Evolutionary conservation across 768 basidiomycete species (phyloP).

Genomic region (Amanita phalloides): DNA sequence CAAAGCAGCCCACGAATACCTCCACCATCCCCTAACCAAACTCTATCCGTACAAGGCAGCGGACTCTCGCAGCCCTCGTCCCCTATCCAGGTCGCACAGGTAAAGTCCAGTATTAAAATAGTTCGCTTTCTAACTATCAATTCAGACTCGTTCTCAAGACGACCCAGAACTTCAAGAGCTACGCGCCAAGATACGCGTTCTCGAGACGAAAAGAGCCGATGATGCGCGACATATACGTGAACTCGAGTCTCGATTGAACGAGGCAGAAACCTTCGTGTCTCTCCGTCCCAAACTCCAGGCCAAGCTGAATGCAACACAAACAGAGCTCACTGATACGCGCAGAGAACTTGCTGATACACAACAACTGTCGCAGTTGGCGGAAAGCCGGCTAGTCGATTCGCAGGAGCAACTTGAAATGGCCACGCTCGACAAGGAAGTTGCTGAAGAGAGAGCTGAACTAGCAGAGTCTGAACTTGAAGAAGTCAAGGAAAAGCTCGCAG

Average conservation of each 20-base stretch:
- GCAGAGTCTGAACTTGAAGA: conserved; percentile 73
- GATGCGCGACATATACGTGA: conserved; percentile 78
- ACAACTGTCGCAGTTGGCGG: conserved; percentile 62
- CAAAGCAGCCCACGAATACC: conserved; percentile 4
- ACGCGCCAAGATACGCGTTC: conserved; percentile 69
- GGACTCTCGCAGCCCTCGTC: neutral
- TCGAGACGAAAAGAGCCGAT: conserved; percentile 82
- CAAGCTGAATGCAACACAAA: conserved; percentile 72
- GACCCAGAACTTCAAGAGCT: conserved; percentile 70
- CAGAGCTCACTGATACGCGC: conserved; percentile 66
- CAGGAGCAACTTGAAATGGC: conserved; percentile 92
- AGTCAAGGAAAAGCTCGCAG: conserved; percentile 65
- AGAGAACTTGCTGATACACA: conserved; percentile 69
- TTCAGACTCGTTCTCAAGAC: conserved; percentile 23
- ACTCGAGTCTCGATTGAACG: conserved; percentile 74
- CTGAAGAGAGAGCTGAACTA: conserved; percentile 83
- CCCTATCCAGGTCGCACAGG: neutral
- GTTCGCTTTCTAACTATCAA: neutral
- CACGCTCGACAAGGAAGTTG: conserved; percentile 92
- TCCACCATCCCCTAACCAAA: conserved; percentile 1
- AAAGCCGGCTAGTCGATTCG: conserved; percentile 61
- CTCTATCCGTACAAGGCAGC: neutral
- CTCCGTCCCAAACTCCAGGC: conserved; percentile 87
- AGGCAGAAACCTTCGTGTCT: conserved; percentile 75
- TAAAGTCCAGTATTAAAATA: neutral